Percentiles rank a stretch among this genome's conserved stretches.
Conservation (phyloP, 345 rosid species). For the Geranium brycei region DNA sequence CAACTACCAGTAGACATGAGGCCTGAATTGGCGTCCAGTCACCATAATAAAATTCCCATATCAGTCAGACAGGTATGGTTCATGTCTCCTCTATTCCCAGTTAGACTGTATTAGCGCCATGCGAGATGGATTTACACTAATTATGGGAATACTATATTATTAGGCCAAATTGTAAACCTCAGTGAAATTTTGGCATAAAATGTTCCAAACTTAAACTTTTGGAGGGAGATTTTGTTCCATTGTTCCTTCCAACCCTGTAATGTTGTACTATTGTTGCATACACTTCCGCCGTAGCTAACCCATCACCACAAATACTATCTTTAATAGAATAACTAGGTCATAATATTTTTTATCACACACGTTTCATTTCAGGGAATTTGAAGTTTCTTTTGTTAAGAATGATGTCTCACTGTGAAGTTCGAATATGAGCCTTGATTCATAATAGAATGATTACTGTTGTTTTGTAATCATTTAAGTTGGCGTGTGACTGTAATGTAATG, state of each 20-base stretch:
- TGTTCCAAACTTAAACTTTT: not conserved
- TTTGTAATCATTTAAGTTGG: not conserved
- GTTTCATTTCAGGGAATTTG: too few species aligned
- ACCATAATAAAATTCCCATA: slow-evolving; percentile 67
- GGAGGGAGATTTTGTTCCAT: not conserved
- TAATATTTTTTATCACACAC: too few species aligned
- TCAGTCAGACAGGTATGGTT: slow-evolving; percentile 76
- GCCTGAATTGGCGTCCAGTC: slow-evolving; percentile 57
- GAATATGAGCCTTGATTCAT: not conserved
- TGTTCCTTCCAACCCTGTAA: too few species aligned
- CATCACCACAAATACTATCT: not conserved
- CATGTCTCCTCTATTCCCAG: not conserved
- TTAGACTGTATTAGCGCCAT: not conserved
- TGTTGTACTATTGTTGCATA: too few species aligned
- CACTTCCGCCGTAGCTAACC: not conserved
- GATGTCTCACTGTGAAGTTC: not conserved
- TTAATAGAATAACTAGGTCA: too few species aligned
- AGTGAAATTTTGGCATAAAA: not conserved
- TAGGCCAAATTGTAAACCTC: not conserved
- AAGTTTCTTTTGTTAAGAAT: not conserved
- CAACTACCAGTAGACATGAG: slow-evolving; percentile 79
- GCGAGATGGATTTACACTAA: not conserved
- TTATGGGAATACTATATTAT: not conserved
- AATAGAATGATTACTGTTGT: too few species aligned
- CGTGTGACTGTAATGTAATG: not conserved